Evolutionary conservation across 306 rosid species (phyloP), one percentile per base, ranked within the genome.

Genomic region (Lablab purpureus): DNA sequence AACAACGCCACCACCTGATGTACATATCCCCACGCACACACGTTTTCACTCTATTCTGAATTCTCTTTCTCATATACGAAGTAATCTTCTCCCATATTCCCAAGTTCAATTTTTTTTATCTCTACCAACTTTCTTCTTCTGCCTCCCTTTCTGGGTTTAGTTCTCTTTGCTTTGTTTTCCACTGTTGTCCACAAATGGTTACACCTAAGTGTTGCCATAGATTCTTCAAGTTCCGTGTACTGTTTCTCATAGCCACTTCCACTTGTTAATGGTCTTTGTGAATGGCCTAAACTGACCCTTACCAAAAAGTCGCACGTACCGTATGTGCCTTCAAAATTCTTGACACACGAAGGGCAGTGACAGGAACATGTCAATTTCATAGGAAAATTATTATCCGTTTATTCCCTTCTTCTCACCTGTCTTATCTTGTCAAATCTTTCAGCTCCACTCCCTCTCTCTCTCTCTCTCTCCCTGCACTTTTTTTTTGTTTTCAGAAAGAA

Each of bases 141-240:
- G 40, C 9, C 23, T 67, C 12, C 1, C 49, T 77, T 65, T 45
- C 64, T 54, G 64, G 54, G 36, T 17, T 51, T 62, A 11, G 64
- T 22, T 54, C 46, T 8, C 14, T 55, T 18, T 8, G 18, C 8
- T 54, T 22, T 40, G n/a, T 47, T 2, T 71, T 49, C 54, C 62
- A 32, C 27, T 75, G 19, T 23, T 1, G 21, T 68, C 85, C 85
- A n/a, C 82, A 76, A 50, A 88, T 87, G 85, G 11, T 51, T 40
- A 25, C 43, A 63, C 37, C 83, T 46, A 82, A 32, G 40, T 45
- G 17, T 49, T 51, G 81, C 87, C 87, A 37, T 64, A 66, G 92
- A 87, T 91, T 77, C 87, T 89, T 86, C 89, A 80, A 89, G 86
- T 91, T 87, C 89, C 92, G 97, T 87, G 71, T 22, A 37, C 58